Evolutionary conservation across 116 monocot species (phyloP), one percentile per base, ranked within the genome.

Genomic region (Papilionanthe hybrid): DNA sequence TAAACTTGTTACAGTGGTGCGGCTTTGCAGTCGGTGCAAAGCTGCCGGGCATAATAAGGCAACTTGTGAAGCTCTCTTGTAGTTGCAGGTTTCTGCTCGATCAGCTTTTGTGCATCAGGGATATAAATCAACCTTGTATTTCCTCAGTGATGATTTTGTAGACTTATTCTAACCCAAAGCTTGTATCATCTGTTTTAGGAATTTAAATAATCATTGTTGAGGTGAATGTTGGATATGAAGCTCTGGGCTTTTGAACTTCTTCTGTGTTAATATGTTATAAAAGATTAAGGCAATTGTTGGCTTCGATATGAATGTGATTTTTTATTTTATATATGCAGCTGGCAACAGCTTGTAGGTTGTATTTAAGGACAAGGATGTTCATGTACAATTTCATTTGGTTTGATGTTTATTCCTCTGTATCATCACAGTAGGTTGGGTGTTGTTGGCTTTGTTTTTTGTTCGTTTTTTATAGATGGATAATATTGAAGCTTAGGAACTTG

Each of bases 21-120:
- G 80, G 6, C 67, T 80, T 0, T 84, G 84, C 71, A 84, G 84
- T 56, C 50, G 84, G 55, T 84, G 84, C 71, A 84, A 84, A 47
- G 80, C 20, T 41, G 75, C 67, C 19, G 84, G 84, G n/a, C 84
- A 84, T 29, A 84, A 84, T 27, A 84, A 84, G 71, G 79, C 84
- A 13, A 84, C 84, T 12, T 84, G 84, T 77, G 84, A 84, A 57
- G 80, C 84, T 76, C 20, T 80, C 42, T 76, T 79, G 22, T 84
- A 84, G 77, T 18, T 75, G 17, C 10, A 37, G 57, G 8, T 78
- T 20, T 50, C 7, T 25, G 42, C 7, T 78, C 7, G 29, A 71
- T 71, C 71, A 71, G 41, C 17, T 71, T 17, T 71, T 29, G 71
- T 32, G 41, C 71, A 32, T 71, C 32, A 11, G 71, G 29, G 71